A percentile compares a stretch with the other conserved stretches of the same genome.
phyloP scores from a whole-genome alignment of 129 eudicot species.

The Daucus carota region DNA sequence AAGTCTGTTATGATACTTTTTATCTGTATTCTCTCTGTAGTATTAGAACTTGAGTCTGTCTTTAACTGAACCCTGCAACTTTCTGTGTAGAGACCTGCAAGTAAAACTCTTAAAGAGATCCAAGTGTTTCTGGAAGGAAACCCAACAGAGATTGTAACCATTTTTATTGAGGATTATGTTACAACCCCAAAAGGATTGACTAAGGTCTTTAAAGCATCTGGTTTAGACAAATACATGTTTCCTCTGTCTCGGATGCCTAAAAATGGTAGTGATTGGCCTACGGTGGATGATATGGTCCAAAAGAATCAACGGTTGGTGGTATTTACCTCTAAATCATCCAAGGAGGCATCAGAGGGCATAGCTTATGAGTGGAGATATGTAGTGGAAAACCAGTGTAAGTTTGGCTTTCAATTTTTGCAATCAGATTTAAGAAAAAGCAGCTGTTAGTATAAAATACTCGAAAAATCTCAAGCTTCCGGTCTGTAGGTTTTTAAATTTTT shows the following conservation, averaged over 20 bases:
- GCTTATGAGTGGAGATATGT: constrained; percentile 86
- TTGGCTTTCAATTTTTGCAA: background rate
- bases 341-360: constrained; percentile 73
- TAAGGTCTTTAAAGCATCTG: constrained; percentile 69
- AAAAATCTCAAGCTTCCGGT: background rate
- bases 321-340: constrained; percentile 55
- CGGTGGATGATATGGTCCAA: constrained; percentile 76
- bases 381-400: constrained; percentile 92
- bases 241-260: constrained; percentile 79
- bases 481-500: background rate
- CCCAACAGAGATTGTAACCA: constrained; percentile 79
- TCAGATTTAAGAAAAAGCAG: background rate
- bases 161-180: constrained; percentile 86
- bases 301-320: constrained; percentile 75
- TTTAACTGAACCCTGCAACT: background rate
- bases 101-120: constrained; percentile 61
- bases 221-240: constrained; percentile 58
- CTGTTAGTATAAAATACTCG: background rate
- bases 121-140: constrained; percentile 53
- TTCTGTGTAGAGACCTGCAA: constrained; percentile 75
- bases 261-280: constrained; percentile 88
- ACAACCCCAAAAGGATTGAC: constrained; percentile 55
- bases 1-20: constrained; percentile 22
- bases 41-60: background rate
- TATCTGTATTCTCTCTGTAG: background rate